Evolutionary conservation across 2,329 filamentous ascomycete species (phyloP), one percentile per base, ranked within the genome.

Genomic region (Dichotomopilus funicola): DNA sequence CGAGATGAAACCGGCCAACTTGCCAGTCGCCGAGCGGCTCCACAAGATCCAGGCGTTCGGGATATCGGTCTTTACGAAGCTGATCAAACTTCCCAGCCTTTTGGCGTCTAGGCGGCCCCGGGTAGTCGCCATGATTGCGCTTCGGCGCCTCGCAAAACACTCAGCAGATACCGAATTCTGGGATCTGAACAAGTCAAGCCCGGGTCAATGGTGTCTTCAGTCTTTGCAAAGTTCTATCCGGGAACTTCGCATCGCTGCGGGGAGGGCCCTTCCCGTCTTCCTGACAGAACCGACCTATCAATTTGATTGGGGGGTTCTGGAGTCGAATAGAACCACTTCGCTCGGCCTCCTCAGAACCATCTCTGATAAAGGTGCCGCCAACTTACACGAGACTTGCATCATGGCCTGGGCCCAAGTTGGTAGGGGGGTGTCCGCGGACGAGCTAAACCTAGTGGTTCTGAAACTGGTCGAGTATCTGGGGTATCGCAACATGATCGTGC

Each of bases 401-500:
- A 76, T 94, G 71, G 87, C 89, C 11, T 91, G 92, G 81, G 87
- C 88, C n/a, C 86, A 90, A 66, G 77, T 96, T 49, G 92, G 89
- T 58, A 79, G 81, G 80, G 78, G 86, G 8, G 86, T 88, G 45
- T 80, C 83, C 12, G 89, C 94, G 59, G 84, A 92, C 60, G 90
- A 96, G 67, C 80, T 96, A 54, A 94, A 94, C 63, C 81, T 96
- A 51, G 87, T 94, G 27, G 75, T 99, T 35, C 79, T 95, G 54
- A 85, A 88, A 61, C 78, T 97, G 6, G 78, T 96, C 7, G 88
- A 95, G 56, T 96, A 94, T 66, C 76, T 97, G 7, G 92, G 92
- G 6, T 87, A 94, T 71, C 77, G 81, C 43, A 96, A 95, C 68
- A 81, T 82, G 41, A 80, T 96, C 36, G 77, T 95, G 7, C 89